Evolutionary conservation across 306 rosid genomes (phyloP).

Genomic region (Medicago ruthenica): DNA sequence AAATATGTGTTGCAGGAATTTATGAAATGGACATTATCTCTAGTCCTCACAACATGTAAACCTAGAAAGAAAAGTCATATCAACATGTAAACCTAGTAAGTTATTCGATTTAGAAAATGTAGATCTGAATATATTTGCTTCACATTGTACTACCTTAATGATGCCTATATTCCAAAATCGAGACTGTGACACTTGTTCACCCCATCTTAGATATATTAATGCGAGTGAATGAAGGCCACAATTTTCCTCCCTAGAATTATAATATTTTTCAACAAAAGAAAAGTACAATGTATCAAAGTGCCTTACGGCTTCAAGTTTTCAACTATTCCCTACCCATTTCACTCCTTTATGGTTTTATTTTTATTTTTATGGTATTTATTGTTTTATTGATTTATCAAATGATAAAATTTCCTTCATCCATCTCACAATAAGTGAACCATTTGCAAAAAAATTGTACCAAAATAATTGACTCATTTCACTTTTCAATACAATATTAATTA

Average conservation of each 20-base stretch:
- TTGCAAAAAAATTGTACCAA: too few species aligned
- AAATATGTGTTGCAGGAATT: too few species aligned
- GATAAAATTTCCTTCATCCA: too few species aligned
- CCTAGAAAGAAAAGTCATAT: too few species aligned
- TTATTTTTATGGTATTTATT: background rate
- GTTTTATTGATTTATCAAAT: background rate
- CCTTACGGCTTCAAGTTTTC: conserved; percentile 37
- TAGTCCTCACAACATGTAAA: too few species aligned
- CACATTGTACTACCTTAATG: background rate
- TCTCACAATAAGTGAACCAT: too few species aligned
- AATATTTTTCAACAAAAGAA: background rate
- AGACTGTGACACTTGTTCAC: background rate
- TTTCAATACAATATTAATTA: too few species aligned
- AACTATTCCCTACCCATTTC: conserved; percentile 24
- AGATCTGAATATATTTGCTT: background rate
- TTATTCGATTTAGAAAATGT: background rate
- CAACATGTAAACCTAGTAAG: too few species aligned
- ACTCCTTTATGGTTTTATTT: background rate
- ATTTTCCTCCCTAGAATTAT: background rate
- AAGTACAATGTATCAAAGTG: conserved; percentile 19
- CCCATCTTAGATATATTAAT: background rate
- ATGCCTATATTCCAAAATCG: background rate
- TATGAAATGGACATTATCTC: too few species aligned
- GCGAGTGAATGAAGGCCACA: conserved; percentile 2
- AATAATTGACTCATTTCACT: too few species aligned